Evolutionary conservation across 192 early-diverging fungal species (phyloP).

Genomic region (Umbelopsis sp.): DNA sequence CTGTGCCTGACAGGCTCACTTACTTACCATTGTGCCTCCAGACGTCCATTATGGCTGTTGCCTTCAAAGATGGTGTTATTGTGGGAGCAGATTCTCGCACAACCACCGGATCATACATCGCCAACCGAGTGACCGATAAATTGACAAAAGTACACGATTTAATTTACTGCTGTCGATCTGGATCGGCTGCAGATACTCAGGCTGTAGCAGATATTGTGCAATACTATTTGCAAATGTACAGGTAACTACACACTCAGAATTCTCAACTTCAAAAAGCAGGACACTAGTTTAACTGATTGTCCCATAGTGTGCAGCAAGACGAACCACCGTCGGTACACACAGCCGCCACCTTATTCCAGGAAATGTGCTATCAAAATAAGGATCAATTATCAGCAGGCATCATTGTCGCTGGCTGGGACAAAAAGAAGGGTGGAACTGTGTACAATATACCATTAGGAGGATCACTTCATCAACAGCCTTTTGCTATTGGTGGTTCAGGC

Average conservation of each 20-base stretch:
- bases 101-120: constrained; percentile 94
- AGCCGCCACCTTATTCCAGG: constrained; percentile 91
- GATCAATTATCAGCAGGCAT: constrained; percentile 86
- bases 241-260: constrained; percentile 50
- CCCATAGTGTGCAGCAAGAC: constrained; percentile 61
- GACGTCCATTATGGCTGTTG: constrained; percentile 98
- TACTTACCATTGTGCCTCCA: constrained; percentile 33
- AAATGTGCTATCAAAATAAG: constrained; percentile 95
- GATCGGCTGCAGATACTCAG: constrained; percentile 97
- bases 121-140: constrained; percentile 98
- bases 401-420: constrained; percentile 98
- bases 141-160: constrained; percentile 93
- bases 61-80: constrained; percentile 90
- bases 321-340: constrained; percentile 83
- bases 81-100: constrained; percentile 98
- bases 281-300: background rate
- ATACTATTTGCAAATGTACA: constrained; percentile 93
- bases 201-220: constrained; percentile 97
- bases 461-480: constrained; percentile 88
- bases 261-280: background rate
- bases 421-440: constrained; percentile 84
- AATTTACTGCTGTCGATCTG: constrained; percentile 98
- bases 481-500: constrained; percentile 94
- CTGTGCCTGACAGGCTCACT: background rate
- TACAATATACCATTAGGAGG: constrained; percentile 93